Conservation (phyloP, 1,284 basidiomycete species). For the Athelia psychrophila region DNA sequence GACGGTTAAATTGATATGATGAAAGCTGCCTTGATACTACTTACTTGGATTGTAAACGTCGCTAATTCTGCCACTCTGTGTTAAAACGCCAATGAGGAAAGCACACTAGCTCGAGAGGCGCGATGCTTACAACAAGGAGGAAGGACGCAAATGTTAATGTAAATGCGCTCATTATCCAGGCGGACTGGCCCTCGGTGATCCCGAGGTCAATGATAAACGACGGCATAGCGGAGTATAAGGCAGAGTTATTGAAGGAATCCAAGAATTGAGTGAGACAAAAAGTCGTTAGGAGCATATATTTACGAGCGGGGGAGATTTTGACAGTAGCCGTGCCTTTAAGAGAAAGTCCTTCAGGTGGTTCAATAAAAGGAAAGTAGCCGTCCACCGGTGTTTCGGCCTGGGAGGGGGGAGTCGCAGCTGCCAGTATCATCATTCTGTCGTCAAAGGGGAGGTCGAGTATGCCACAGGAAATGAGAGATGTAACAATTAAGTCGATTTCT, state of each 20-base stretch:
- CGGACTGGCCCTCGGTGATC: constrained; percentile 21
- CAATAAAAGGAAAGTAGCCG: constrained; percentile 1
- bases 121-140: constrained; percentile 21
- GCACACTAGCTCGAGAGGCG: too few species aligned
- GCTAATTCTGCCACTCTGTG: constrained; percentile 31
- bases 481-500: too few species aligned
- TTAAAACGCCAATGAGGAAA: background rate
- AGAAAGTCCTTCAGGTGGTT: too few species aligned
- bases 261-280: constrained; percentile 34
- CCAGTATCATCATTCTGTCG: too few species aligned
- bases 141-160: constrained; percentile 36
- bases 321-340: background rate
- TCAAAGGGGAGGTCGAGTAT: too few species aligned
- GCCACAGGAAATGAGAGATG: too few species aligned
- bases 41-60: constrained; percentile 34
- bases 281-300: constrained; percentile 21
- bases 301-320: constrained; percentile 10
- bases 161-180: constrained; percentile 35
- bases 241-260: constrained; percentile 31
- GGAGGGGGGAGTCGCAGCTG: too few species aligned
- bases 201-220: constrained; percentile 18
- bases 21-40: constrained; percentile 4
- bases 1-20: background rate
- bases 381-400: background rate
- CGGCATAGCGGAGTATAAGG: constrained; percentile 30